Evolutionary conservation across 148 eudicot species (phyloP), one percentile per base, ranked within the genome.

Genomic region (Camellia sinensis): DNA sequence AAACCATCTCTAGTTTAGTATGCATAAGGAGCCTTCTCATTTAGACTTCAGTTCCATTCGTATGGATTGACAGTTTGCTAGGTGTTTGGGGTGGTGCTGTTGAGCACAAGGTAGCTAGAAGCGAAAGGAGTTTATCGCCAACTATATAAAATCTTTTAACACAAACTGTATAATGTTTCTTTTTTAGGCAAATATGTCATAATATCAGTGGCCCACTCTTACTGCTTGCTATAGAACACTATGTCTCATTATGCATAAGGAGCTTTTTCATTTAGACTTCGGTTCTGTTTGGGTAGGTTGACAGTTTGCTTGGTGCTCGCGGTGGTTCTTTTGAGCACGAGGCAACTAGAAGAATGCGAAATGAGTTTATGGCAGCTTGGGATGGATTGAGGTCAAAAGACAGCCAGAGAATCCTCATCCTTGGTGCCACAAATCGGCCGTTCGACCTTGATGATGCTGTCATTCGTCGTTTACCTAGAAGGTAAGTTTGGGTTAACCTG

Each of bases 371-470:
- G 99, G 99, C 99, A 19, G 99, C 99, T 75, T 97, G 99, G 99
- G 99, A 97, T 92, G 99, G 99, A 15, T 88, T 97, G 85, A 88
- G 99, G 81, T 88, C 99, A 69, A 97, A 94, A 87, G 99, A 97
- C 72, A 92, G 89, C 81, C 98, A 97, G 79, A 84, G 95, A 78
- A 97, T 97, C 53, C 98, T 97, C 78, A 91, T 97, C 80, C 93
- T 97, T 62, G 99, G 99, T 73, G 99, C 99, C 18, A 97, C 99
- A 77, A 97, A 97, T 87, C 93, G 99, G 8, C 99, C 98, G 14
- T 97, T 94, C 85, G 99, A 97, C 89, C 99, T 97, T 85, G 99
- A 97, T 83, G 99, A 97, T 90, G 99, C 99, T 79, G 99, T 94
- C 72, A 97, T 97, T 79, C 97, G 98, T 13, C 95, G 99, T 65